phyloP scores from a whole-genome alignment of 306 rosid genomes.

The Mimosa pudica region DNA sequence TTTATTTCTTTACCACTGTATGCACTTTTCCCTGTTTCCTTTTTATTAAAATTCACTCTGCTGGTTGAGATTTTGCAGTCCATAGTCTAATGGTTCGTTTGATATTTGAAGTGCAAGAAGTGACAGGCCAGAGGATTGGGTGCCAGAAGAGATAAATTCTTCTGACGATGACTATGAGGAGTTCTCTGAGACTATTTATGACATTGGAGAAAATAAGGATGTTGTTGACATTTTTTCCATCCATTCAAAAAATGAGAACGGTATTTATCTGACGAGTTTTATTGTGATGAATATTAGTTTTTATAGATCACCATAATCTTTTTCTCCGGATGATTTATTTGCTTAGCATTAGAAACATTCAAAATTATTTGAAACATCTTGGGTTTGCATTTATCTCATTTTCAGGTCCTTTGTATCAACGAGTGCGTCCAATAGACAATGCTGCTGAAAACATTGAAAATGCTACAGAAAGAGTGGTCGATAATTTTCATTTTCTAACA shows the following conservation, averaged over 20 bases:
- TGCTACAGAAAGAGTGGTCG: conserved; percentile 36
- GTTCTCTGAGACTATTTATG: conserved; percentile 41
- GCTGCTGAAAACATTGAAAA: conserved; percentile 46
- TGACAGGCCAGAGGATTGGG: conserved; percentile 97
- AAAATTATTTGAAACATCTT: conserved; percentile 22
- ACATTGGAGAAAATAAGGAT: conserved; percentile 41
- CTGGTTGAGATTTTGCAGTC: conserved; percentile 5
- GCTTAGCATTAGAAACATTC: conserved; percentile 30
- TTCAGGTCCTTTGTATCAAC: conserved; percentile 54
- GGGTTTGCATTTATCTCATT: conserved; percentile 18
- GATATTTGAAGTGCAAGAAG: conserved; percentile 62
- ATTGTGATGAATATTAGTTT: conserved; percentile 23
- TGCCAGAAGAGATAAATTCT: conserved; percentile 63
- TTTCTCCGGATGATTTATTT: conserved; percentile 23
- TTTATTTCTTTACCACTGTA: conserved; percentile 85
- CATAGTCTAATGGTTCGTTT: conserved; percentile 41
- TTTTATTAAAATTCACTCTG: conserved; percentile 5
- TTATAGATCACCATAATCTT: conserved; percentile 24
- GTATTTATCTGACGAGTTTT: conserved; percentile 43
- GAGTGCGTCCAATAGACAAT: conserved; percentile 50
- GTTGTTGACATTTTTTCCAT: conserved; percentile 62
- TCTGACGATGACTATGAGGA: conserved; percentile 20
- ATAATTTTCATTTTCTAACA: conserved; percentile 46
- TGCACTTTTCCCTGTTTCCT: conserved; percentile 35
- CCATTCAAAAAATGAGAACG: conserved; percentile 54